Evolutionary conservation across 2,329 filamentous ascomycete species (phyloP).

Genomic region (Talaromyces albobiverticillius): DNA sequence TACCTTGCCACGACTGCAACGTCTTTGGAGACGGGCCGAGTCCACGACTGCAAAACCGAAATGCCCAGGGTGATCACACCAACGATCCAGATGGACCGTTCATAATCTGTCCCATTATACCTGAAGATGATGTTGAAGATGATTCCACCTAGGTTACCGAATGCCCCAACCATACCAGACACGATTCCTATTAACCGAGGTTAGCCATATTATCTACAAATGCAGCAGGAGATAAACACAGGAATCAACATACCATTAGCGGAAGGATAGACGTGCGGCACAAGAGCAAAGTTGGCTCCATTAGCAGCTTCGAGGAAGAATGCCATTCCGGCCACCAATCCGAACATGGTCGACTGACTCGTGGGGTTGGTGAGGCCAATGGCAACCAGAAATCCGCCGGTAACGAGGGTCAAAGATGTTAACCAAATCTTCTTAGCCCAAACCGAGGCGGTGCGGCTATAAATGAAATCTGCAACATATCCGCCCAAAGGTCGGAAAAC

Average conservation of each 20-base stretch:
- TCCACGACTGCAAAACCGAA: slow-evolving; percentile 65
- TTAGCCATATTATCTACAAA: neutral
- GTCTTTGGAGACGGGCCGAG: slow-evolving; percentile 52
- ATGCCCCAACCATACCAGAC: slow-evolving; percentile 73
- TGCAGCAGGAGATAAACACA: neutral
- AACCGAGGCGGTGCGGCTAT: slow-evolving; percentile 49
- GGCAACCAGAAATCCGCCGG: slow-evolving; percentile 59
- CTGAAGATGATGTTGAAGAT: slow-evolving; percentile 81
- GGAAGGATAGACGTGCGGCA: slow-evolving; percentile 79
- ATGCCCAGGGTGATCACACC: slow-evolving; percentile 70
- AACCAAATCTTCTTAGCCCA: slow-evolving; percentile 66
- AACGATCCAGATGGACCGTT: slow-evolving; percentile 74
- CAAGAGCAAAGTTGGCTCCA: slow-evolving; percentile 79
- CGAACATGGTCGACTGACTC: slow-evolving; percentile 65
- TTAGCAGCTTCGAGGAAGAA: slow-evolving; percentile 84
- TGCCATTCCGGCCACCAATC: slow-evolving; percentile 71
- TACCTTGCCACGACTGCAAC: neutral
- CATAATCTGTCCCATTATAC: slow-evolving; percentile 67
- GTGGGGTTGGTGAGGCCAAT: slow-evolving; percentile 65
- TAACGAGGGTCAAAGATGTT: slow-evolving; percentile 54
- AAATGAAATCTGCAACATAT: slow-evolving; percentile 55
- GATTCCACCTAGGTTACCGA: slow-evolving; percentile 81
- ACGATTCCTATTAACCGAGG: slow-evolving; percentile 50
- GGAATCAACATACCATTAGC: slow-evolving; percentile 63
- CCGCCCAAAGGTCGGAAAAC: slow-evolving; percentile 48